Base-by-base conservation (phyloP, 2,329 filamentous ascomycete genomes). In the Apiospora rasikravindrae region DNA sequence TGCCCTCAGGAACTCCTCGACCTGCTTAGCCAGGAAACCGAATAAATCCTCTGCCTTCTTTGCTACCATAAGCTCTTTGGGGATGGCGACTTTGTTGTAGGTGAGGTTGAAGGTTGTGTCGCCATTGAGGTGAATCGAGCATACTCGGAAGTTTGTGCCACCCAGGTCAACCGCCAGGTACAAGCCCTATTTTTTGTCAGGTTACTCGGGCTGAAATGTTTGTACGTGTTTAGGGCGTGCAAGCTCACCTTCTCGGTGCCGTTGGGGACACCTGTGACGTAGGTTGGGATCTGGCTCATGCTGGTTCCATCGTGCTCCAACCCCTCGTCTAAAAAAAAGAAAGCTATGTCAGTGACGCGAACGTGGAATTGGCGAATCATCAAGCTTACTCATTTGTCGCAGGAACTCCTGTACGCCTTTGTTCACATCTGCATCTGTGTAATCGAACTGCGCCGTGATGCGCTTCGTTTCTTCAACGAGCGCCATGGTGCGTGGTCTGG, bases 101-200 rank as follows among this genome's bases (percentile, higher is more conserved):
- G 93, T 97, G 77, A 98, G 90, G 83, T 94, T 94, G 87, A 98
- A 98, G 72, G 95, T 98, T 78, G 93, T 95, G 85, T 98, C 94
- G 79, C 96, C 96, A 81, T 98, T 95, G 73, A 99, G 88, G 77
- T 94, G 90, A 79, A 99, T 93, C 61, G 96, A 98, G 86, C 96
- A 99, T 79, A 99, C 96, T 77, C 96, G 93, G 84, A 98, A 98
- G 86, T 99, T 99, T 75, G 96, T 99, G 78, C 96, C 96, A 74
- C 96, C 96, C n/a, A 99, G 89, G 80, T 99, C 96, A 75, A 99
- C 95, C 51, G 96, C 96, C 80, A 99, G 91, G 84, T 98, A 99
- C 51, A 98, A 87, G 67, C 96, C 96, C 94, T 97, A 77, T n/a
- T 66, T 69, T 2, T 13, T 33, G 7, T 33, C 33, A 37, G 44